Conservation (phyloP, 2,329 filamentous ascomycete genomes). For the Sclerotinia glacialis region DNA sequence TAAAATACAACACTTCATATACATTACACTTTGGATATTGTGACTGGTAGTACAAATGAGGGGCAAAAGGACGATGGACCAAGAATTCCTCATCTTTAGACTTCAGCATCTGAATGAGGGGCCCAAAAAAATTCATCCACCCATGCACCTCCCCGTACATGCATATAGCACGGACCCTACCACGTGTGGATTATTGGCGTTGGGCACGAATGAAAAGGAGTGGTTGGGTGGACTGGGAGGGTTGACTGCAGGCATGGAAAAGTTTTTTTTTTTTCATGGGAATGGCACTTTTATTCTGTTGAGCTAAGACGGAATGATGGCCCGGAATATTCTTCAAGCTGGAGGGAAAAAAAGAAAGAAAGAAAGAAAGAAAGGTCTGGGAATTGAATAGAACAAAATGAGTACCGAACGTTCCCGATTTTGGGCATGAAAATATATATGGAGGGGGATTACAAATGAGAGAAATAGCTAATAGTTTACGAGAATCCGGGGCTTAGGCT, state of each 20-base stretch:
- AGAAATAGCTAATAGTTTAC: neutral
- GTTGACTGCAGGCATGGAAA: constrained; percentile 1
- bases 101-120: neutral
- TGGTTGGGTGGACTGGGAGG: neutral
- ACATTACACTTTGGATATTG: neutral
- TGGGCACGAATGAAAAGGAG: constrained; percentile 1
- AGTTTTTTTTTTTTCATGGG: neutral
- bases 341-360: neutral
- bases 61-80: neutral
- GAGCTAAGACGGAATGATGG: neutral
- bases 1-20: neutral
- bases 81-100: neutral
- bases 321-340: neutral
- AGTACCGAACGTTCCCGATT: constrained; percentile 13
- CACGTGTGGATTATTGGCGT: constrained; percentile 7
- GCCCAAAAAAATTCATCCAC: neutral
- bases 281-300: neutral
- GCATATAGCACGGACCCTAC: constrained; percentile 8
- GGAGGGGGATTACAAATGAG: neutral
- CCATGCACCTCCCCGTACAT: constrained; percentile 1
- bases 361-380: neutral
- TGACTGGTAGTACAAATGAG: neutral
- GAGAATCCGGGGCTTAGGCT: constrained; percentile 3
- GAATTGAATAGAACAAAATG: neutral
- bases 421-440: constrained; percentile 16